Percentiles rank a stretch among this genome's conserved stretches.
Evolutionary conservation across 345 rosid species (phyloP).

Genomic region (Microthlaspi erraticum): DNA sequence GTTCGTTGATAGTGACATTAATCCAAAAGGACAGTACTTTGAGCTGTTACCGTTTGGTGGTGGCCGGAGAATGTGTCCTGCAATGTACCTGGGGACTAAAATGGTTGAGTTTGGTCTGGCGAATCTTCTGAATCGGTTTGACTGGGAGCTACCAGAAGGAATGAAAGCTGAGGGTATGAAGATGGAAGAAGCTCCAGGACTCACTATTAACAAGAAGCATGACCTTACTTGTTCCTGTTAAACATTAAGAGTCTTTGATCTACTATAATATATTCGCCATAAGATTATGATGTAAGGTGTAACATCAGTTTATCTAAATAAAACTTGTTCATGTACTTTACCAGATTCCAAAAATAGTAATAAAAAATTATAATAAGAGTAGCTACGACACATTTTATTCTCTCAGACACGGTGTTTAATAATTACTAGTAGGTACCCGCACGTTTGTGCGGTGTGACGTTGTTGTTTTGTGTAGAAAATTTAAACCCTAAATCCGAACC

Average conservation of each 20-base stretch:
- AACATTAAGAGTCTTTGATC: slow-evolving; percentile 1
- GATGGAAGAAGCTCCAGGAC: slow-evolving; percentile 50
- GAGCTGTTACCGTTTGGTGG: slow-evolving; percentile 23
- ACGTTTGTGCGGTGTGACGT: too few species aligned
- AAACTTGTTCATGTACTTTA: too few species aligned
- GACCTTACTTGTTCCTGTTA: slow-evolving; percentile 47
- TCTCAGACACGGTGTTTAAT: too few species aligned
- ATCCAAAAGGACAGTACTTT: slow-evolving; percentile 34
- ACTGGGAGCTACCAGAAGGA: slow-evolving; percentile 50
- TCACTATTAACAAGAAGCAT: slow-evolving; percentile 31
- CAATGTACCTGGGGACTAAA: slow-evolving; percentile 33
- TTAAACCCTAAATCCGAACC: too few species aligned
- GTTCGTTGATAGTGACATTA: slow-evolving; percentile 40
- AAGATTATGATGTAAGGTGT: neutral
- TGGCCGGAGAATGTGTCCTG: slow-evolving; percentile 31
- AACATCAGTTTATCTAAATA: too few species aligned
- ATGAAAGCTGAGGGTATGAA: slow-evolving; percentile 39
- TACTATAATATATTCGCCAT: neutral
- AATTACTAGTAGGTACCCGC: too few species aligned
- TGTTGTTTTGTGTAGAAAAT: too few species aligned
- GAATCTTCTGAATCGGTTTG: slow-evolving; percentile 46
- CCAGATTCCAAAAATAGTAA: too few species aligned
- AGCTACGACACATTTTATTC: too few species aligned
- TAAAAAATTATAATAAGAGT: too few species aligned
- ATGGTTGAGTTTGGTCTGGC: slow-evolving; percentile 48